These are phyloP conservation scores for Actinidia arguta DNA, from an alignment of 179 eudicot genomes.

Conservation along the genomic window DNA sequence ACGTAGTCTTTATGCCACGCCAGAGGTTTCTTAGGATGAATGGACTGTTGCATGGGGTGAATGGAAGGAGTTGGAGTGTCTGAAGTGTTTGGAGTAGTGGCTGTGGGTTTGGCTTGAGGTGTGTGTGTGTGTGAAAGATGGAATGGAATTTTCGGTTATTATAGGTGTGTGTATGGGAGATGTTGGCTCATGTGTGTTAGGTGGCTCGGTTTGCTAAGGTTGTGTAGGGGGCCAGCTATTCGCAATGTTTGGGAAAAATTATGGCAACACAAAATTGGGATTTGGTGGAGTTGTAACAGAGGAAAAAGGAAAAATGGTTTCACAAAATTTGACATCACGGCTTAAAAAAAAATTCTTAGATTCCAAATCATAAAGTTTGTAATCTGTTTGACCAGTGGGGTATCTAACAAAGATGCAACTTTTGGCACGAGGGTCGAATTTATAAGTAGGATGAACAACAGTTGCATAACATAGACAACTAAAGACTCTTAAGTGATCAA, in stretches of 20 bases:
- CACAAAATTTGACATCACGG: constrained; percentile 17
- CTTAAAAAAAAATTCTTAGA: background rate
- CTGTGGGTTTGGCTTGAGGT: too few relatives aligned
- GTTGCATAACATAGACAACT: constrained; percentile 20
- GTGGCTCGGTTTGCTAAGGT: background rate
- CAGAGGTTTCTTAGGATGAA: background rate
- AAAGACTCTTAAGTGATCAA: constrained; percentile 15
- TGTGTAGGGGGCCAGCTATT: background rate
- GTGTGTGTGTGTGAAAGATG: background rate
- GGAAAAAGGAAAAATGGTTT: constrained; percentile 15
- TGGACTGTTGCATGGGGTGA: background rate
- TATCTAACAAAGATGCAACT: constrained; percentile 8
- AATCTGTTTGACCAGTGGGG: constrained; percentile 15
- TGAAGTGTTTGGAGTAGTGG: background rate
- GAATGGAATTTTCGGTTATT: too few relatives aligned
- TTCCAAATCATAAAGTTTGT: constrained; percentile 19
- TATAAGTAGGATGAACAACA: background rate
- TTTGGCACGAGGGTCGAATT: background rate
- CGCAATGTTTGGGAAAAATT: background rate
- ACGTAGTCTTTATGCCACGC: background rate
- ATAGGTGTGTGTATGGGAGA: background rate
- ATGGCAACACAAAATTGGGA: background rate
- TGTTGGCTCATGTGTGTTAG: background rate
- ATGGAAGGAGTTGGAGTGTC: background rate
- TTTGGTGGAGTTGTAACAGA: background rate